Percentiles rank a stretch among this genome's conserved stretches.
These are phyloP conservation scores for Dacryopinax primogenitus DNA, from an alignment of 768 basidiomycete genomes.

Conservation along the genomic window DNA sequence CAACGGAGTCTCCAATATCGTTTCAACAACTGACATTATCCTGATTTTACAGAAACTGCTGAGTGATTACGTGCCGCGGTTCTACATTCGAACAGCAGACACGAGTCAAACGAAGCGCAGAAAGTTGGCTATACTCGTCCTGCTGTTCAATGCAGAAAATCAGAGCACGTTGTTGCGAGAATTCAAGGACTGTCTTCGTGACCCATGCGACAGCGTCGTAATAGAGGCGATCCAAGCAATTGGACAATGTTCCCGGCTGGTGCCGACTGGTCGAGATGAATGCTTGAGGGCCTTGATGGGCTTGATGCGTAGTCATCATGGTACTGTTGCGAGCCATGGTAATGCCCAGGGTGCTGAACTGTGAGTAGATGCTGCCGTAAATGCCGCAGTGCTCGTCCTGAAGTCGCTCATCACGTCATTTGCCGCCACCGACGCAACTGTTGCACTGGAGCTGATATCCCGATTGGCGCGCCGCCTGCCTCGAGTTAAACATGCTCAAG, in stretches of 20 bases:
- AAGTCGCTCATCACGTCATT: constrained; percentile 54
- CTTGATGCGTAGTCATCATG: constrained; percentile 66
- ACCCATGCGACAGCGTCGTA: constrained; percentile 57
- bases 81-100: constrained; percentile 61
- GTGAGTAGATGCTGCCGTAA: constrained; percentile 56
- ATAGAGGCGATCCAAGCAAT: constrained; percentile 63
- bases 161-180: constrained; percentile 63
- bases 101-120: constrained; percentile 49
- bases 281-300: constrained; percentile 63
- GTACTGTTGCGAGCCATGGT: constrained; percentile 27
- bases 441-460: constrained; percentile 55
- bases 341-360: neutral
- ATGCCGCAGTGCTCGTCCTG: constrained; percentile 69
- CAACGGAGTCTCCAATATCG: neutral
- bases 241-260: constrained; percentile 54
- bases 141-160: constrained; percentile 51
- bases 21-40: neutral
- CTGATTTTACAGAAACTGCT: constrained; percentile 43
- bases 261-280: constrained; percentile 55
- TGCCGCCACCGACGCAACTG: constrained; percentile 6
- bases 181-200: constrained; percentile 78
- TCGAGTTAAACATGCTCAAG: constrained; percentile 63
- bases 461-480: constrained; percentile 66
- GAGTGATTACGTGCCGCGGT: constrained; percentile 45
- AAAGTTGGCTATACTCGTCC: constrained; percentile 65